Evolutionary conservation across 108 stramenopile species (phyloP), one percentile per base, ranked within the genome.

Genomic region (Cyclostephanos invisitatus): DNA sequence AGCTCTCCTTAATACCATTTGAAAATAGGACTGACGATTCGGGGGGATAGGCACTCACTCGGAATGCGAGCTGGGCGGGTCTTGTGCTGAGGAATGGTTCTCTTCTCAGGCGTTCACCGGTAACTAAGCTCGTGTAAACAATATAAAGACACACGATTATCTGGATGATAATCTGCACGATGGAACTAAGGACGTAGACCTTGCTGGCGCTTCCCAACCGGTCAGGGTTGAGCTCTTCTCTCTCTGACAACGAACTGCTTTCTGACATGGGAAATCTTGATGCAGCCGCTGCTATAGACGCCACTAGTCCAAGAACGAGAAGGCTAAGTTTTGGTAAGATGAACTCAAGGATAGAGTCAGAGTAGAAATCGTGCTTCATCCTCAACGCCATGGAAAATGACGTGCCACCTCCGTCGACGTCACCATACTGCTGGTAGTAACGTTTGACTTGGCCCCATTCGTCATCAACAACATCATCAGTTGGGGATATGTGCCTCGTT

Each of bases 1-100:
- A 56, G 40, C 40, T 56, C 12, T 25, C 21, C 55, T 1, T 18
- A 14, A 51, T 18, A 51, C 4, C 55, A 56, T 4, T 17, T 38
- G 15, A 72, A 29, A 6, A 81, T 42, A 25, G 54, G 49, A 10
- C 18, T 25, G 44, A 15, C 2, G 77, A 11, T 54, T 83, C 77
- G 21, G 56, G 47, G 27, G 60, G 44, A 66, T 78, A 78, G 5
- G 70, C 58, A 54, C 84, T 63, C 20, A 89, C 84, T 53, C 92
- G 85, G 60, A 80, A 89, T 5, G 90, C 79, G 18, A 93, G 84
- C 70, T 93, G 92, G n/a, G 88, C 88, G 21, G 89, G 88, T 24
- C 92, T 64, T 17, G 92, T 93, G 53, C 81, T 82, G n/a, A 93
- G 76, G 65, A 93, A 93, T 5, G 87, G 87, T 68, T 93, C 87